These are phyloP conservation scores for Ceratocystis smalleyi DNA, from an alignment of 2,329 filamentous ascomycete genomes.

Conservation along the genomic window DNA sequence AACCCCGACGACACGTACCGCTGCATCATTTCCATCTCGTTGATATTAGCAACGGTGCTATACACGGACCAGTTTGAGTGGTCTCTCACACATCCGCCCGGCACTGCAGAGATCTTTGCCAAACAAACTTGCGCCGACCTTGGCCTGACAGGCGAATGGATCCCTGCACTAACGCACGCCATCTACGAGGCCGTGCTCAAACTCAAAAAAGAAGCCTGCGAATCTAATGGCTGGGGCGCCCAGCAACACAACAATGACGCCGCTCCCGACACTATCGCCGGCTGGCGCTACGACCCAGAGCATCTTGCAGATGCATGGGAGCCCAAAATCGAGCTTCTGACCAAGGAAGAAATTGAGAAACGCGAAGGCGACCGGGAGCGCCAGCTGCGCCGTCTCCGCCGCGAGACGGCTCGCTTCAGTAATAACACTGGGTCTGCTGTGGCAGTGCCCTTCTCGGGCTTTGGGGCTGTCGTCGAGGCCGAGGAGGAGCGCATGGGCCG, in stretches of 20 bases:
- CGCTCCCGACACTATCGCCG: conserved; percentile 64
- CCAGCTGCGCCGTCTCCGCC: conserved; percentile 68
- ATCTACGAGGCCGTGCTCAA: conserved; percentile 91
- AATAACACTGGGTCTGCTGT: conserved; percentile 69
- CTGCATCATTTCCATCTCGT: conserved; percentile 77
- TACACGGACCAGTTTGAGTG: conserved; percentile 98
- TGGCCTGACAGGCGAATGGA: conserved; percentile 80
- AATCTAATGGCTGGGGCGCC: conserved; percentile 59
- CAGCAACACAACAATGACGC: conserved; percentile 77
- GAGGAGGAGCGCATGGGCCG: conserved; percentile 77
- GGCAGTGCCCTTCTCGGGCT: conserved; percentile 46
- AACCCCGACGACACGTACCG: conserved; percentile 92
- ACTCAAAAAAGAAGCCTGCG: conserved; percentile 90
- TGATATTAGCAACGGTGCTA: conserved; percentile 78
- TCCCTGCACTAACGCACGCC: conserved; percentile 83
- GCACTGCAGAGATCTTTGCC: conserved; percentile 82
- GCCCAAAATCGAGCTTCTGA: conserved; percentile 64
- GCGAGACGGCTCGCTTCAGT: conserved; percentile 86
- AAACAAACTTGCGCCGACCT: conserved; percentile 86
- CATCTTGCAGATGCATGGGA: conserved; percentile 74
- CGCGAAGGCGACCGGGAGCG: conserved; percentile 86
- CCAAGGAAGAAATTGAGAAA: conserved; percentile 95
- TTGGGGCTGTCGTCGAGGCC: conserved; percentile 36
- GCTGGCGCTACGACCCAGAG: conserved; percentile 92
- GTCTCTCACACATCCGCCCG: conserved; percentile 83